Percentiles rank a stretch among this genome's conserved stretches.
These are phyloP conservation scores for Diddensiella transvaalensis DNA, from an alignment of 805 yeast species.

Conservation along the genomic window DNA sequence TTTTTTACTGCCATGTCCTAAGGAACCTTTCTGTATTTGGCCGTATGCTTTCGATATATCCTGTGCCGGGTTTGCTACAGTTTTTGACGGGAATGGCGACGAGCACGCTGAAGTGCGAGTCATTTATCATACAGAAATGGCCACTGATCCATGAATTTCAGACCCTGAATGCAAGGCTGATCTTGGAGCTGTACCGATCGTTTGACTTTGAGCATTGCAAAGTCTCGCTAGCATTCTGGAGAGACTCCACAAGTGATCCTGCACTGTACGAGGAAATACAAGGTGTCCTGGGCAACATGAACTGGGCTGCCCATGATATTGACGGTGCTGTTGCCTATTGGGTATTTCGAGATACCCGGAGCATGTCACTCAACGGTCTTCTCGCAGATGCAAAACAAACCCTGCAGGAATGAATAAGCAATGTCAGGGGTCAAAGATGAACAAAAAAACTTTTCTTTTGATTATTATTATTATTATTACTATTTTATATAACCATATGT, in stretches of 20 bases:
- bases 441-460: neutral
- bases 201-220: conserved; percentile 18
- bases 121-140: conserved; percentile 14
- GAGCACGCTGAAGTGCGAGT: conserved; percentile 15
- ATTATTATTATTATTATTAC: neutral
- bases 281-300: conserved; percentile 9
- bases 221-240: conserved; percentile 13
- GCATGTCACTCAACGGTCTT: conserved; percentile 15
- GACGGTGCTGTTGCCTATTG: conserved; percentile 20
- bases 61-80: conserved; percentile 20
- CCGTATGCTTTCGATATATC: conserved; percentile 11
- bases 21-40: conserved; percentile 7
- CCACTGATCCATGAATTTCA: conserved; percentile 12
- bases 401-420: neutral
- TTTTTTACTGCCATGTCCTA: conserved; percentile 14
- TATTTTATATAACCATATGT: neutral
- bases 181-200: conserved; percentile 10
- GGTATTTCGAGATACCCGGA: conserved; percentile 18
- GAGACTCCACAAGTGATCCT: conserved; percentile 14
- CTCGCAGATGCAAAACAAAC: neutral
- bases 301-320: conserved; percentile 16
- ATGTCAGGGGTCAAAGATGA: too few relatives aligned
- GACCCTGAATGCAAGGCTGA: conserved; percentile 14
- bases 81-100: conserved; percentile 20
- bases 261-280: conserved; percentile 10